These are phyloP conservation scores for Voacanga thouarsii DNA, from an alignment of 257 asterid genomes.

Conservation along the genomic window DNA sequence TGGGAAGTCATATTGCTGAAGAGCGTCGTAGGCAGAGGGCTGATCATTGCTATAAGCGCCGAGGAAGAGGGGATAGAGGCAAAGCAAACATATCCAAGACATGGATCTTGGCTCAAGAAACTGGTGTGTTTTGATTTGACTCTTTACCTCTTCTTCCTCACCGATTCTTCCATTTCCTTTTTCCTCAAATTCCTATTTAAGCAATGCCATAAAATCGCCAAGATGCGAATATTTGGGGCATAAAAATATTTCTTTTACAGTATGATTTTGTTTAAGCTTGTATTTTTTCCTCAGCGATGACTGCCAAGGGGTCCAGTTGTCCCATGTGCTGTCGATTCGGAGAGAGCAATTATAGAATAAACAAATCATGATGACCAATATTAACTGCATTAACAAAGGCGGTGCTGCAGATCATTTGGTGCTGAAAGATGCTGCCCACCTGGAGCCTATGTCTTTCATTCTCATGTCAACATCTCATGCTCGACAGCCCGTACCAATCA, in stretches of 20 bases:
- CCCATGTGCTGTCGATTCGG: neutral
- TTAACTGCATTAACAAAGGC: neutral
- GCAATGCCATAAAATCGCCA: neutral
- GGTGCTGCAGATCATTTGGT: neutral
- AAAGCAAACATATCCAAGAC: constrained; percentile 5
- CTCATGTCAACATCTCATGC: neutral
- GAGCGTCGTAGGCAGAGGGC: constrained; percentile 38
- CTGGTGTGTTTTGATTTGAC: neutral
- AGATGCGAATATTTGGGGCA: neutral
- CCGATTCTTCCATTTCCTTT: neutral
- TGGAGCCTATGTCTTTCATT: neutral
- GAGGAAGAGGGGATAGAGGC: constrained; percentile 3
- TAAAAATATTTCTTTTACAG: neutral
- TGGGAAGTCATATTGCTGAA: constrained; percentile 47
- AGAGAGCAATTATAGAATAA: neutral
- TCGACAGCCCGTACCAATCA: neutral
- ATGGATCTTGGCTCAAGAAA: constrained; percentile 1
- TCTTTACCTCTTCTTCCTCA: neutral
- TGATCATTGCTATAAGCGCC: constrained; percentile 1
- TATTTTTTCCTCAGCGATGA: neutral
- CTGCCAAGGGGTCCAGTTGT: neutral
- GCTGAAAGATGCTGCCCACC: neutral
- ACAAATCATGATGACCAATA: neutral
- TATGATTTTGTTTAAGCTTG: neutral
- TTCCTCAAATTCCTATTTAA: neutral